Evolutionary conservation across 495 filamentous ascomycete species (phyloP), one percentile per base, ranked within the genome.

Genomic region (Massariosphaeria phaeospora): DNA sequence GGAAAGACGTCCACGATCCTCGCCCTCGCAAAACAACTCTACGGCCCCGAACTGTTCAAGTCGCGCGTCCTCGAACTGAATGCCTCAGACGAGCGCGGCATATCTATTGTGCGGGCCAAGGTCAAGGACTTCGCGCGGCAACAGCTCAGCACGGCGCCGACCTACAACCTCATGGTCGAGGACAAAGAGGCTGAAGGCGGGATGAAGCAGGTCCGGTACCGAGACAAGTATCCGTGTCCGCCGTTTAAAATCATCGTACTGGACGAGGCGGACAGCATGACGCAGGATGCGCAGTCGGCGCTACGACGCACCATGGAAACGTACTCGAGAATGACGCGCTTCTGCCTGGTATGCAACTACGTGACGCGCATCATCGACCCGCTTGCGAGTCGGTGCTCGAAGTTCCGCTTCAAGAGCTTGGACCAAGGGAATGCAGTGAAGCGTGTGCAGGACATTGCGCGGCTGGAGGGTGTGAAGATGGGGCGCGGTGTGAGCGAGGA

Each of bases 1-100:
- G 93, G 93, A 59, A 99, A 99, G 72, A 99, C 93, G n/a, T 95
- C 89, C 3, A 97, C 94, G 1, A 90, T 99, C 66, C 89, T 99
- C 61, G 85, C 85, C 13, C 88, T 99, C 26, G 90, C 91, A 33
- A 96, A 96, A 71, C 91, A 96, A 63, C 88, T 99, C 58, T 99
- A 94, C 75, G 93, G 91, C 12, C 93, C 93, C 35, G 88, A 95
- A 54, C 82, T 99, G 61, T 88, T 95, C 66, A 90, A 89, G 66
- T 83, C 90, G 30, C 88, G 93, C 7, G 94, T 97, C 42, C 85
- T 99, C 42, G 93, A 99, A 74, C 82, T 99, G 66, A 99, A 99
- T 73, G 93, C 93, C 58, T 97, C 94, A 33, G 93, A 99, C 74
- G 93, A 99, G 75, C 91, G 93, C 52, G 94, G 94, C 31, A 97